These are phyloP conservation scores for Malus hybrid DNA, from an alignment of 331 rosid species.

Conservation along the genomic window DNA sequence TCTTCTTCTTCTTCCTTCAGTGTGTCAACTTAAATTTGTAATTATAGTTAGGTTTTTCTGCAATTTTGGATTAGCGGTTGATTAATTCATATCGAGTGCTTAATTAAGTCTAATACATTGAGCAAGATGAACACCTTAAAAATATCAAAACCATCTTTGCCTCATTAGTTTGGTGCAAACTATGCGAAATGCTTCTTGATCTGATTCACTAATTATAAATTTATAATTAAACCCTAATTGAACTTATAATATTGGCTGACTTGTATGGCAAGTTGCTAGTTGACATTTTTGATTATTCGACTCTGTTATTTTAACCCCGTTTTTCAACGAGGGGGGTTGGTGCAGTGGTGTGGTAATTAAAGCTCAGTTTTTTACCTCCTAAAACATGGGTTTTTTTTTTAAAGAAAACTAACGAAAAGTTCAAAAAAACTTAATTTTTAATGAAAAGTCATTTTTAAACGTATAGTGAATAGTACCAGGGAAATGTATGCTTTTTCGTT, in stretches of 20 bases:
- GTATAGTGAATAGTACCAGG: too few species aligned
- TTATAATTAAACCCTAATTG: too few species aligned
- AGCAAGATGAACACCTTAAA: constrained; percentile 13
- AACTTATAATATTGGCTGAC: too few species aligned
- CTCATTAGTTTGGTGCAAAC: neutral
- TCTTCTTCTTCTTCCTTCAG: too few species aligned
- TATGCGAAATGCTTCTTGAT: constrained; percentile 28
- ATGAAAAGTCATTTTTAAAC: too few species aligned
- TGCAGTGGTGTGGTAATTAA: neutral
- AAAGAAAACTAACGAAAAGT: too few species aligned
- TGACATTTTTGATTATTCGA: neutral
- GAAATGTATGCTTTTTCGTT: too few species aligned
- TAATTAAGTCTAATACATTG: constrained; percentile 33
- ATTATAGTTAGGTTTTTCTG: constrained; percentile 36
- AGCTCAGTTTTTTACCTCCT: constrained; percentile 29
- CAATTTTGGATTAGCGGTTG: constrained; percentile 26
- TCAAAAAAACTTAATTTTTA: too few species aligned
- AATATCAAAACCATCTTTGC: neutral
- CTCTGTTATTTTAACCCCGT: neutral
- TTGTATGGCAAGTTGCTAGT: neutral
- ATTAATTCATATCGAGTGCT: constrained; percentile 19
- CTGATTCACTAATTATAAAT: constrained; percentile 27
- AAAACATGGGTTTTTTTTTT: too few species aligned
- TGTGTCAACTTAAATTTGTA: neutral
- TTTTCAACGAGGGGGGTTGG: neutral